phyloP scores from a whole-genome alignment of 2,329 filamentous ascomycete genomes.

The Claviceps maximensis region DNA sequence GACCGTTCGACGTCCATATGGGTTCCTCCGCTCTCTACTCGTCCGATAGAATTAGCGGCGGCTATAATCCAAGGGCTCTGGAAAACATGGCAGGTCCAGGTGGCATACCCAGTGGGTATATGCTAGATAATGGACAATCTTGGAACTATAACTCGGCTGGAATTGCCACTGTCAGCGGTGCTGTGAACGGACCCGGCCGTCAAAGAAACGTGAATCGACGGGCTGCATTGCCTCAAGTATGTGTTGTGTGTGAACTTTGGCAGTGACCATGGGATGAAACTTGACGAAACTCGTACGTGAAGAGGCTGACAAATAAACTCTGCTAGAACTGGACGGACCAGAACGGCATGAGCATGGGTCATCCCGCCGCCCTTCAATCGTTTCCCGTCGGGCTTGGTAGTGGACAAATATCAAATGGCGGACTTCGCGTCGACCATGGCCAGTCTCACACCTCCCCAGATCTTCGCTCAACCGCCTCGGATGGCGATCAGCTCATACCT shows the following conservation, averaged over 20 bases:
- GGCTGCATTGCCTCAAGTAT: constrained; percentile 59
- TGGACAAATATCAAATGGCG: constrained; percentile 25
- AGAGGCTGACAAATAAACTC: constrained; percentile 1
- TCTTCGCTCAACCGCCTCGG: constrained; percentile 30
- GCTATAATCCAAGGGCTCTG: constrained; percentile 46
- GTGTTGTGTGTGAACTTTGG: constrained; percentile 24
- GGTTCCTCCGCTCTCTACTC: constrained; percentile 52
- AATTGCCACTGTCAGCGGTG: constrained; percentile 49
- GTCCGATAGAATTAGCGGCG: constrained; percentile 50
- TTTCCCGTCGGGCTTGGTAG: constrained; percentile 23
- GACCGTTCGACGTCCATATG: constrained; percentile 64
- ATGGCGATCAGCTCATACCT: constrained; percentile 81
- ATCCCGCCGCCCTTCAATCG: constrained; percentile 18
- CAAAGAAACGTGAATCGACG: constrained; percentile 41
- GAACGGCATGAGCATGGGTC: constrained; percentile 28
- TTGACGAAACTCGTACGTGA: not conserved
- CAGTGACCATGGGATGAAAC: too few relatives aligned
- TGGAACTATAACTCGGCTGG: constrained; percentile 65
- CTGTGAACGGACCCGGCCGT: constrained; percentile 50
- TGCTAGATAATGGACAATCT: constrained; percentile 58
- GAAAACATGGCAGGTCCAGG: constrained; percentile 28
- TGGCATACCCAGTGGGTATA: constrained; percentile 32
- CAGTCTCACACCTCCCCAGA: constrained; percentile 28
- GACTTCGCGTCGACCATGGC: constrained; percentile 29
- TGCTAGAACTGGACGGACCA: constrained; percentile 39